These are phyloP conservation scores for Crotalaria pallida DNA, from an alignment of 306 rosid genomes.

Conservation along the genomic window DNA sequence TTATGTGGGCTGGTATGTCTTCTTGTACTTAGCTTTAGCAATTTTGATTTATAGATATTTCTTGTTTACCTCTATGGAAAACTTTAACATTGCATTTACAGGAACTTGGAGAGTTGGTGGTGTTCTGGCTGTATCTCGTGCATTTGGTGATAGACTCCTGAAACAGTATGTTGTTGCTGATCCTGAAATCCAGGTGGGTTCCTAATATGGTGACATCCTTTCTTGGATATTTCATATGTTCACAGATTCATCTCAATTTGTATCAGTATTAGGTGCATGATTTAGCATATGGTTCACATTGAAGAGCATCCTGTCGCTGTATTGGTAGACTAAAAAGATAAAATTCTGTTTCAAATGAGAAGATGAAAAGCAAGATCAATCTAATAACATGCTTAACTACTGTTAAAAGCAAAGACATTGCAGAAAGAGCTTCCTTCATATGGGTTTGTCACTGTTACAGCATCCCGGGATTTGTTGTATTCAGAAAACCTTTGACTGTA, in stretches of 20 bases:
- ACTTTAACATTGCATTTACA: constrained; percentile 21
- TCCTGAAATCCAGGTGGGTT: constrained; percentile 91
- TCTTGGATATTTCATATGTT: constrained; percentile 11
- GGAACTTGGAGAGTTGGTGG: constrained; percentile 99
- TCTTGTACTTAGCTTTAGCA: neutral
- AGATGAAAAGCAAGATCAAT: neutral
- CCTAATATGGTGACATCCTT: constrained; percentile 6
- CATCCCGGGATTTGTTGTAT: neutral
- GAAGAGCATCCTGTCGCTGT: neutral
- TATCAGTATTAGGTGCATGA: neutral
- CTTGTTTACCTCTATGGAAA: neutral
- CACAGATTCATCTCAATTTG: constrained; percentile 1
- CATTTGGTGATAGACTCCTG: constrained; percentile 94
- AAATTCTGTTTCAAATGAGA: neutral
- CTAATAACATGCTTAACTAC: neutral
- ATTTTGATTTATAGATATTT: constrained; percentile 3
- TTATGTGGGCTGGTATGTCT: constrained; percentile 92
- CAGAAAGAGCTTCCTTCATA: neutral
- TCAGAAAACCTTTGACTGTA: neutral
- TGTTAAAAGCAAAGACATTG: neutral
- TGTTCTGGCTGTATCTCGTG: constrained; percentile 98
- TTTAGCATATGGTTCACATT: neutral
- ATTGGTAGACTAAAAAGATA: neutral
- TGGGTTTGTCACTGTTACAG: neutral
- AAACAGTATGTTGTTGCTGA: constrained; percentile 99